Conservation (phyloP, 768 basidiomycete genomes). For the Auricularia sp. region DNA sequence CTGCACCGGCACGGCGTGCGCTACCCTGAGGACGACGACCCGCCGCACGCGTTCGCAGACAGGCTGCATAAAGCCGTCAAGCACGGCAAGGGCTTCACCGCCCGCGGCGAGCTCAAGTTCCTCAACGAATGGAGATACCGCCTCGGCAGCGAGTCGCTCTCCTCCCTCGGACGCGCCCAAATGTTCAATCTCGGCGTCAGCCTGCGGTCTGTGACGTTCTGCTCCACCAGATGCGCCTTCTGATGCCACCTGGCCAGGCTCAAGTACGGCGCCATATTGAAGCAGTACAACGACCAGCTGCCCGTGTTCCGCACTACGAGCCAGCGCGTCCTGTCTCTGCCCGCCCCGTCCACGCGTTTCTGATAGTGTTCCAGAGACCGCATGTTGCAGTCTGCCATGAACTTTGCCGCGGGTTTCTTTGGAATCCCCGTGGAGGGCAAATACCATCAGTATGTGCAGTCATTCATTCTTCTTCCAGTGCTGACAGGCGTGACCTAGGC, state of each 20-base stretch:
- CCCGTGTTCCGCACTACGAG: constrained; percentile 77
- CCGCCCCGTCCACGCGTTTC: neutral
- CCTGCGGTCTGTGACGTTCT: constrained; percentile 18
- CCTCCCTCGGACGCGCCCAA: constrained; percentile 86
- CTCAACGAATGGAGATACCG: constrained; percentile 62
- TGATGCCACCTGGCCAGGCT: constrained; percentile 21
- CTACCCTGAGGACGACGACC: neutral
- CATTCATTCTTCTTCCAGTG: neutral
- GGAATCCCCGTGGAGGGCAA: constrained; percentile 58
- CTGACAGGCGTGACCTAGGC: constrained; percentile 13
- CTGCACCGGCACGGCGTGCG: neutral
- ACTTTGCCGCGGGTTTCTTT: constrained; percentile 60
- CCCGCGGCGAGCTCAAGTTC: constrained; percentile 57
- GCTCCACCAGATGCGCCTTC: neutral
- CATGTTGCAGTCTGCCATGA: constrained; percentile 26
- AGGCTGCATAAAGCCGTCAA: neutral
- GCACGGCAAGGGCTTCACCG: constrained; percentile 47
- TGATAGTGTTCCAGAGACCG: constrained; percentile 12
- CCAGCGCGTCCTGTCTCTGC: constrained; percentile 30
- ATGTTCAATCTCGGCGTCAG: constrained; percentile 68
- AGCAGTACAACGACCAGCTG: constrained; percentile 52
- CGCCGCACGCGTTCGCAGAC: neutral
- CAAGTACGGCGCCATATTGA: constrained; percentile 38
- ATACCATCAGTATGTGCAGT: constrained; percentile 43
- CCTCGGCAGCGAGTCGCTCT: constrained; percentile 36